phyloP scores from a whole-genome alignment of 2,329 filamentous ascomycete genomes.

The Penicillium freii region DNA sequence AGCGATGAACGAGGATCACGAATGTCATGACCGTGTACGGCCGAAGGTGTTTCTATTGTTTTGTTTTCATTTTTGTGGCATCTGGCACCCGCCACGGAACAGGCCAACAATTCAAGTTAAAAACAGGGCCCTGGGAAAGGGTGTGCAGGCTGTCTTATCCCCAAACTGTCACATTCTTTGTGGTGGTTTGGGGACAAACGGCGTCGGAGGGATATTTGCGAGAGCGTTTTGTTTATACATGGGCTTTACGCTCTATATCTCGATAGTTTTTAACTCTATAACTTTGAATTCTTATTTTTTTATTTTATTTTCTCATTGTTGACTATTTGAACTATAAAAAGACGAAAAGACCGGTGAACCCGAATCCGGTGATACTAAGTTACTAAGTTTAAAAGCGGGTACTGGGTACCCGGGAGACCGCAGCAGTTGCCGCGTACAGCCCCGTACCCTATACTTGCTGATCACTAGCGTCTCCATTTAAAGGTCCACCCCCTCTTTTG shows the following conservation, averaged over 20 bases:
- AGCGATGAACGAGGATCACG: constrained; percentile 44
- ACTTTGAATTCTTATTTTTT: neutral
- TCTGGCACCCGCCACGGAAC: constrained; percentile 4
- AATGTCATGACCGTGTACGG: constrained; percentile 44
- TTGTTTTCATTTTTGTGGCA: constrained; percentile 17
- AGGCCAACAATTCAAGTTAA: constrained; percentile 7
- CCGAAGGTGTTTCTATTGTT: constrained; percentile 27
- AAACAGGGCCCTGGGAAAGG: neutral
- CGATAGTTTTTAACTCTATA: neutral
- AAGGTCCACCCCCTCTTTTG: constrained; percentile 29
- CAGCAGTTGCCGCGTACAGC: constrained; percentile 2
- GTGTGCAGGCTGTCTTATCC: constrained; percentile 4
- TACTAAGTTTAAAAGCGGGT: constrained; percentile 10
- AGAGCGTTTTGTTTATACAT: constrained; percentile 22
- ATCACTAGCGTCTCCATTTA: constrained; percentile 7
- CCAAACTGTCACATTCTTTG: constrained; percentile 15
- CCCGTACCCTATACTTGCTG: constrained; percentile 12
- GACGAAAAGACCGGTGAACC: neutral
- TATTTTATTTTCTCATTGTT: neutral
- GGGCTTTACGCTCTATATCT: neutral
- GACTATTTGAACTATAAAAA: neutral
- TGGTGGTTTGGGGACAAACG: constrained; percentile 11
- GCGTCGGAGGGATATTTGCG: constrained; percentile 13
- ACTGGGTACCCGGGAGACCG: constrained; percentile 8
- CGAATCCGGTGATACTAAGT: neutral